phyloP scores from a whole-genome alignment of 139 green algal genomes.

The Nannochloris sp. region DNA sequence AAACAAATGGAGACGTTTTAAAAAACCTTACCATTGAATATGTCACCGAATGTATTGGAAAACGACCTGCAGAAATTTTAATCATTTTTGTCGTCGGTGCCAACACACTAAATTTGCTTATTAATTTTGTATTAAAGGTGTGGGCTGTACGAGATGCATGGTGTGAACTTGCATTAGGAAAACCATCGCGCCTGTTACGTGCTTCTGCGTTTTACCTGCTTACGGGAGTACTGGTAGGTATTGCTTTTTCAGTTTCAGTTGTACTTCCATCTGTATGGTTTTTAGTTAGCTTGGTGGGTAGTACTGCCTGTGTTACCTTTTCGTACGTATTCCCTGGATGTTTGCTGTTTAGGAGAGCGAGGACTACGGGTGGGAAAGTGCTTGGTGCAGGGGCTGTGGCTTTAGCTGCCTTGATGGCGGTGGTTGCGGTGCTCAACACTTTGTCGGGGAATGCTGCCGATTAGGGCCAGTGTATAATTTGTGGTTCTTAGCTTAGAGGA shows the following conservation, averaged over 20 bases:
- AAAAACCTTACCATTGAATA: slow-evolving; percentile 22
- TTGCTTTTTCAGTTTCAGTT: slow-evolving; percentile 10
- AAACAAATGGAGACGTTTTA: slow-evolving; percentile 26
- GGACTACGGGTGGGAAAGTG: neutral
- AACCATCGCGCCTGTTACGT: neutral
- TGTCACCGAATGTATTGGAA: neutral
- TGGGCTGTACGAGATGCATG: slow-evolving; percentile 22
- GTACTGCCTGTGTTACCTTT: slow-evolving; percentile 33
- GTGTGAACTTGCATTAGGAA: slow-evolving; percentile 2
- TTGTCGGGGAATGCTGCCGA: neutral
- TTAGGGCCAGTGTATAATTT: no score
- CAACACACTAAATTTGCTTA: slow-evolving; percentile 21
- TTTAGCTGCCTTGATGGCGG: neutral
- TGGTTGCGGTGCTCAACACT: neutral
- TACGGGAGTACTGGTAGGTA: slow-evolving; percentile 5
- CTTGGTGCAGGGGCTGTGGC: neutral
- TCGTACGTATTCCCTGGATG: slow-evolving; percentile 16
- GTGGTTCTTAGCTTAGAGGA: no score
- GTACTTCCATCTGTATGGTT: slow-evolving; percentile 24
- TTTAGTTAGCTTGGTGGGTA: slow-evolving; percentile 11
- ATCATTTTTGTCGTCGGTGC: slow-evolving; percentile 4
- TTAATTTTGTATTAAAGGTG: slow-evolving; percentile 35
- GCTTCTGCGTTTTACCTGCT: neutral
- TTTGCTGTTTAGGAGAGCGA: neutral
- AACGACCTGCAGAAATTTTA: neutral